Evolutionary conservation across 129 eudicot genomes (phyloP), one percentile per base, ranked within the genome.

Genomic region (Ambrosia trifida): DNA sequence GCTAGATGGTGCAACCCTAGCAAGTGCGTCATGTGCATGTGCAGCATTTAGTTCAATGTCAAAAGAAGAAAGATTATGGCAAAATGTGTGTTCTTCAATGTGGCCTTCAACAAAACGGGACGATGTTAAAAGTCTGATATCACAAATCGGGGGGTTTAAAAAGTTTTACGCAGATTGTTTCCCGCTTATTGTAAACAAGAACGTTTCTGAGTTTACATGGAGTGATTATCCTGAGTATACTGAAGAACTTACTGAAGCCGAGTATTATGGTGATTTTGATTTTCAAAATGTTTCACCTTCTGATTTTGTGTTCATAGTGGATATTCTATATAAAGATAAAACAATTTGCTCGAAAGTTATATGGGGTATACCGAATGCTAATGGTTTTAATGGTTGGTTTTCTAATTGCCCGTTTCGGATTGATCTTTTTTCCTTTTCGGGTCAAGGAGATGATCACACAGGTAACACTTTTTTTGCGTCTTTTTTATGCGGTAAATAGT

Each of bases 11-110:
- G 87, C 97, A 47, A 82, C 93, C 28, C 70, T 94, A 71, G 97
- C 99, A 45, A 90, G 89, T 56, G 99, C 99, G 16, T 89, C 97
- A 54, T 94, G 99, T 75, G 73, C 94, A 69, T 94, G 97, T 81
- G 91, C 87, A 35, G 77, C 99, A 20, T 84, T 94, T 72, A 66
- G 70, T 58, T 82, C 96, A 19, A 90, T 94, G 73, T 82, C 96
- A 0, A 90, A 86, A 75, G 99, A 94, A 83, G 97, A 94, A 70
- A 83, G 64, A 47, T 76, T 94, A 74, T 94, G 99, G 99, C 96
- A 90, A 86, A 71, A 94, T 46, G 93, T 88, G 4, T 94, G 99
- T 53, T 79, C 70, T 76, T 90, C 86, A 3, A 70, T 79, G 91
- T 94, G 98, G 97, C 97, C 96, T 66, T 89, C 98, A 70, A 94